Percentiles rank a stretch among this genome's conserved stretches.
phyloP scores from a whole-genome alignment of 129 eudicot genomes.

The Gnaphalium uliginosum region DNA sequence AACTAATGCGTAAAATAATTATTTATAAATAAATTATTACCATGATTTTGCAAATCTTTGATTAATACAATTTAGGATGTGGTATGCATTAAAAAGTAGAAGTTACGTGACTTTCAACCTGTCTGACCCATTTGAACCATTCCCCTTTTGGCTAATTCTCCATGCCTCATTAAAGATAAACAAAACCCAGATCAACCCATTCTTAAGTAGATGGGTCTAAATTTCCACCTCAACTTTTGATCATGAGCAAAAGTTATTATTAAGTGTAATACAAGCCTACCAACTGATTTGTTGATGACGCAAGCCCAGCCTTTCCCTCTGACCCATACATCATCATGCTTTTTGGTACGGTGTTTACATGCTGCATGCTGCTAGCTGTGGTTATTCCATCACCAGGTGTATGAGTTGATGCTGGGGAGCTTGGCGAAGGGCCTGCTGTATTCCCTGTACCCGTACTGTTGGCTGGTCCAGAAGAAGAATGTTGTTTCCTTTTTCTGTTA shows the following conservation, averaged over 20 bases:
- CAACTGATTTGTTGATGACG: constrained; percentile 79
- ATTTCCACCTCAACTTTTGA: neutral
- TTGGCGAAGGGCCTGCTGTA: constrained; percentile 75
- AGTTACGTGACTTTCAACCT: neutral
- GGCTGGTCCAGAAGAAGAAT: constrained; percentile 88
- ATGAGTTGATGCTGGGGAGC: constrained; percentile 80
- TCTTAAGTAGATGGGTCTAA: neutral
- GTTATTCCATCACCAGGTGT: constrained; percentile 88
- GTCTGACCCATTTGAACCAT: neutral
- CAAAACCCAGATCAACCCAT: neutral
- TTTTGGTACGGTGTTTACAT: constrained; percentile 48
- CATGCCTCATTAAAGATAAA: neutral
- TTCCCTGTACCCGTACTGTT: constrained; percentile 91
- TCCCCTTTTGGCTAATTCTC: neutral
- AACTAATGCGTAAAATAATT: neutral
- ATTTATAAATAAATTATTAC: too few species aligned
- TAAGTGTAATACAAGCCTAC: constrained; percentile 33
- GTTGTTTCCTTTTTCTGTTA: constrained; percentile 81
- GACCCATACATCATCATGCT: constrained; percentile 76
- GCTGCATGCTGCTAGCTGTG: constrained; percentile 60
- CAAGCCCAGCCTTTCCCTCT: constrained; percentile 65
- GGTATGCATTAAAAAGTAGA: neutral
- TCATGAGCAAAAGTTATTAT: neutral
- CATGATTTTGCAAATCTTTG: too few species aligned
- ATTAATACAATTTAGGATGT: neutral